Evolutionary conservation across 345 rosid genomes (phyloP).

Genomic region (Clarkia xantiana): DNA sequence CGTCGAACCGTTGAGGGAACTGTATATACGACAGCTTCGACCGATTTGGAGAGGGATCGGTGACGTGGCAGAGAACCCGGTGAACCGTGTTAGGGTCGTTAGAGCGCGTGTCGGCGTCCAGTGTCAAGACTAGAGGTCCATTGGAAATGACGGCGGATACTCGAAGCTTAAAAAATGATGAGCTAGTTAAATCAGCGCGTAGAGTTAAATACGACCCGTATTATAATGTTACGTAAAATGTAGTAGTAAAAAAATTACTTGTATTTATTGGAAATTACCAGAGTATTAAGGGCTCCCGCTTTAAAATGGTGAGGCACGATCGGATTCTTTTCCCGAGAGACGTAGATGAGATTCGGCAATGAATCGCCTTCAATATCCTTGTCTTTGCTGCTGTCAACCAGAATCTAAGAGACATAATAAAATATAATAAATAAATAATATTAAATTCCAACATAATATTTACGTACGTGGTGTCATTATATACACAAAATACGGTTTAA

Average conservation of each 20-base stretch:
- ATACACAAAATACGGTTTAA: no score
- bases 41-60: slow-evolving; percentile 21
- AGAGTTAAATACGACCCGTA: no score
- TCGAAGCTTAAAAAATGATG: slow-evolving; percentile 23
- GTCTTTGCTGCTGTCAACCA: no score
- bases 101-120: slow-evolving; percentile 44
- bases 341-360: slow-evolving; percentile 28
- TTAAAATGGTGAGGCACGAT: slow-evolving; percentile 30
- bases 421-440: no score
- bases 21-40: slow-evolving; percentile 20
- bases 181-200: no score
- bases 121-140: slow-evolving; percentile 21
- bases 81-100: slow-evolving; percentile 31
- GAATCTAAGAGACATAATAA: no score
- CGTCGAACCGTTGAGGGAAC: slow-evolving; percentile 29
- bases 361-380: no score
- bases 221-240: no score
- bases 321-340: slow-evolving; percentile 34
- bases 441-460: no score
- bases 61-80: slow-evolving; percentile 32
- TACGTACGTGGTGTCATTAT: no score
- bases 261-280: slow-evolving; percentile 13
- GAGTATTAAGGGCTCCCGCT: slow-evolving; percentile 43
- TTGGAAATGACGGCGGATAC: slow-evolving; percentile 35
- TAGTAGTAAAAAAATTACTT: no score